Evolutionary conservation across 164 flowering plant genomes (phyloP), one percentile per base, ranked within the genome.

Genomic region (Vitis rupestris): DNA sequence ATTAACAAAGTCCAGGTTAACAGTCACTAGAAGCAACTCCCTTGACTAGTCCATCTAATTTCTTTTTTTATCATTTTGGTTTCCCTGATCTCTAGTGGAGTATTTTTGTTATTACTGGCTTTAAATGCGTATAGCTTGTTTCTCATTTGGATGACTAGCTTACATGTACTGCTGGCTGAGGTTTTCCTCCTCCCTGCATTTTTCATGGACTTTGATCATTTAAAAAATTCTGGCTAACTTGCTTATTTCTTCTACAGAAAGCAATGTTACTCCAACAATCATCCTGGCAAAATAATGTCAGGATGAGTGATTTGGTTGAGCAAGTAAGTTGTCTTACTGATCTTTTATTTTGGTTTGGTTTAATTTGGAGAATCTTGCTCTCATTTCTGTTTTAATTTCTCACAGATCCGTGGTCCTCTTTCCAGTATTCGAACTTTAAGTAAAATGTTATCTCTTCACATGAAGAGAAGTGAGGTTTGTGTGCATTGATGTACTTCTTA

Each of bases 201-300:
- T 23, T 23, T 23, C 27, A 23, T 1, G 44, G 44, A 37, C 44
- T 6, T 23, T 3, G 7, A 37, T 37, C 44, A 37, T 37, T 37
- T 37, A 37, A 37, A 37, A 37, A 3, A 0, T 37, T 37, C 44
- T 37, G 44, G 44, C 44, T 7, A 52, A 72, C 61, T 62, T 74
- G 65, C 70, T 61, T 66, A 53, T 44, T 69, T 74, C 56, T 51
- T 76, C 59, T 31, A 57, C 89, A 95, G 97, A 95, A 93, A 89
- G 84, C 97, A 62, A 72, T 87, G 82, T 68, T 93, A 71, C 89
- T 93, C n/a, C 94, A 95, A 78, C 94, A 91, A 71, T 88, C 98
- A 29, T 83, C 98, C 8, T 95, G 99, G 99, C 97, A 93, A 85
- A 93, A 89, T 72, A 95, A 88, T 81, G 82, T 89, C 65, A 84